Evolutionary conservation across 2,329 filamentous ascomycete genomes (phyloP).

Genomic region (Rugonectria rugulosa): DNA sequence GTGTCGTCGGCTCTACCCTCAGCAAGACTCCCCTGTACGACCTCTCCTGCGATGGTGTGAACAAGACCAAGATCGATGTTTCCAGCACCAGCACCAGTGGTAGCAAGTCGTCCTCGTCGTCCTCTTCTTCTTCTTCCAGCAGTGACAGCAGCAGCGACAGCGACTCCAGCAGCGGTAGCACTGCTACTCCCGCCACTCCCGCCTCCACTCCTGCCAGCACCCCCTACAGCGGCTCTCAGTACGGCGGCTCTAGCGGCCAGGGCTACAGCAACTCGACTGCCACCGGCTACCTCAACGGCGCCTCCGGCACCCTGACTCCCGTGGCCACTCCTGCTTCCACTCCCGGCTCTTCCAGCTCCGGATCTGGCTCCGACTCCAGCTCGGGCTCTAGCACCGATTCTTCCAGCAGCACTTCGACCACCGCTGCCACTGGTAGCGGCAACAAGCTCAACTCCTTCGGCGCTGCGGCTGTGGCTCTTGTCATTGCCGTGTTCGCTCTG

Average conservation of each 20-base stretch:
- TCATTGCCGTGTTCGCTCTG: slow-evolving; percentile 41
- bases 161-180: slow-evolving; percentile 2
- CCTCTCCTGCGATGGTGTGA: slow-evolving; percentile 57
- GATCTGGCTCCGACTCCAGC: slow-evolving; percentile 23
- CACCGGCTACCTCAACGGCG: slow-evolving; percentile 1
- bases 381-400: slow-evolving; percentile 37
- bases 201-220: slow-evolving; percentile 15
- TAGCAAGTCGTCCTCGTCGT: too few species aligned
- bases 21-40: slow-evolving; percentile 66
- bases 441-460: slow-evolving; percentile 41
- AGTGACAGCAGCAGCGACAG: slow-evolving; percentile 4
- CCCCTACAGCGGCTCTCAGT: neutral
- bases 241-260: neutral
- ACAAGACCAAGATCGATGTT: slow-evolving; percentile 19
- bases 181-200: slow-evolving; percentile 19
- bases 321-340: neutral
- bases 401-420: slow-evolving; percentile 5
- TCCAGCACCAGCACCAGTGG: slow-evolving; percentile 17
- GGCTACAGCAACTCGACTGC: slow-evolving; percentile 8
- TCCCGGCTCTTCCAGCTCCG: slow-evolving; percentile 24
- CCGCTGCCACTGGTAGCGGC: slow-evolving; percentile 23
- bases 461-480: slow-evolving; percentile 41
- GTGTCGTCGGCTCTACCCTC: slow-evolving; percentile 66
- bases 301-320: neutral
- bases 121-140: too few species aligned